These are phyloP conservation scores for Endocarpon pusillum DNA, from an alignment of 495 filamentous ascomycete genomes.

Conservation along the genomic window DNA sequence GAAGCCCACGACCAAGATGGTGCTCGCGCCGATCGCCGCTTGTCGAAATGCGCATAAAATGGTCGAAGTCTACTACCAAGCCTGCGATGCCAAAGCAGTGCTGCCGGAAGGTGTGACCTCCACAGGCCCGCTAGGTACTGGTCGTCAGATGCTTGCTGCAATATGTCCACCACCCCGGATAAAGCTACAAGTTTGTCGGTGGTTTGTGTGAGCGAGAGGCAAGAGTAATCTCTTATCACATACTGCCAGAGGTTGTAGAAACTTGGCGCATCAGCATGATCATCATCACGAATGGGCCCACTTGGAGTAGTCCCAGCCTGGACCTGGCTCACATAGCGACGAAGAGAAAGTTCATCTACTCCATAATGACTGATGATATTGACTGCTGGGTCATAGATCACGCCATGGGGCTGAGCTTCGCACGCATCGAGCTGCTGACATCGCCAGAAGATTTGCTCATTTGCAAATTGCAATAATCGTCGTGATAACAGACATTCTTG, in stretches of 20 bases:
- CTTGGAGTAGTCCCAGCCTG: not conserved
- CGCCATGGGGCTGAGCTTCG: not conserved
- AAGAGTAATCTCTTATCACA: conserved; percentile 4
- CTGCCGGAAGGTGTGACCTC: not conserved
- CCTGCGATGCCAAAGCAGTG: not conserved
- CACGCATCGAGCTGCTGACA: not conserved
- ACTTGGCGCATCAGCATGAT: too few species aligned
- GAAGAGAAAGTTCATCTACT: not conserved
- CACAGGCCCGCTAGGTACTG: conserved; percentile 1
- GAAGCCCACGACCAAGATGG: conserved; percentile 14
- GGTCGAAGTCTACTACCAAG: too few species aligned
- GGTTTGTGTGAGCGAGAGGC: conserved; percentile 5
- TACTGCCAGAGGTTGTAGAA: not conserved
- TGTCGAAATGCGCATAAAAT: conserved; percentile 1
- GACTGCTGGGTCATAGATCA: not conserved
- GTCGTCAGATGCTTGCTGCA: not conserved
- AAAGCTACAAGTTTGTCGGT: conserved; percentile 12
- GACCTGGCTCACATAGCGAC: not conserved
- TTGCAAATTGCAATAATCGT: not conserved
- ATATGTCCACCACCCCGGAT: conserved; percentile 9
- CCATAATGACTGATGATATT: not conserved
- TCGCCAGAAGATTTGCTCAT: conserved; percentile 1
- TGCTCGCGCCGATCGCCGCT: conserved; percentile 3
- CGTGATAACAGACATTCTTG: not conserved
- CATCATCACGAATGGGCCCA: conserved; percentile 7